phyloP scores from a whole-genome alignment of 768 basidiomycete genomes.

The Panaeolus cyanescens region DNA sequence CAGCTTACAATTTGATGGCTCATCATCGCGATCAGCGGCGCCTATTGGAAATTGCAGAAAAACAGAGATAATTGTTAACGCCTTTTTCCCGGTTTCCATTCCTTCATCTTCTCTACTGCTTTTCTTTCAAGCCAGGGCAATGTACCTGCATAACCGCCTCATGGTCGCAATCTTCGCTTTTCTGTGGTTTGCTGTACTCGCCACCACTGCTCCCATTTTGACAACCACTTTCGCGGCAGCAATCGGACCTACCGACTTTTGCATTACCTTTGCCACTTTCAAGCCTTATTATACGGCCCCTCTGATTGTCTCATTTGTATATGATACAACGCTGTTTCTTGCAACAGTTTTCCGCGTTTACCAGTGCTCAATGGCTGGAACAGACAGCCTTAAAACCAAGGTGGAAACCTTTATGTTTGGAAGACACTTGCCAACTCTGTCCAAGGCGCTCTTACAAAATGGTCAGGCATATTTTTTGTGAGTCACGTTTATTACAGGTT shows the following conservation, averaged over 20 bases:
- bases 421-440: background rate
- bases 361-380: background rate
- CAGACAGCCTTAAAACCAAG: background rate
- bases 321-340: background rate
- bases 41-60: slow-evolving; percentile 14
- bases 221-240: background rate
- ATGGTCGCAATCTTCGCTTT: slow-evolving; percentile 8
- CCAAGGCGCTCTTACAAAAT: background rate
- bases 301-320: background rate
- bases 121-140: slow-evolving; percentile 14
- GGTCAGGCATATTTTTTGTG: background rate
- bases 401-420: background rate
- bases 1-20: background rate
- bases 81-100: slow-evolving; percentile 9
- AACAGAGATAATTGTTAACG: background rate
- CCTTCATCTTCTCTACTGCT: slow-evolving; percentile 11
- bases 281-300: background rate
- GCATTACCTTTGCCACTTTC: background rate
- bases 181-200: slow-evolving; percentile 10
- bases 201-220: background rate
- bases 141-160: slow-evolving; percentile 10
- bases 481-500: too few relatives aligned
- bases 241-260: background rate
- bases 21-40: slow-evolving; percentile 6
- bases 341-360: background rate